A percentile compares a stretch with the other conserved stretches of the same genome.
Conservation (phyloP, 2,329 filamentous ascomycete species). For the Colletotrichum scovillei region DNA sequence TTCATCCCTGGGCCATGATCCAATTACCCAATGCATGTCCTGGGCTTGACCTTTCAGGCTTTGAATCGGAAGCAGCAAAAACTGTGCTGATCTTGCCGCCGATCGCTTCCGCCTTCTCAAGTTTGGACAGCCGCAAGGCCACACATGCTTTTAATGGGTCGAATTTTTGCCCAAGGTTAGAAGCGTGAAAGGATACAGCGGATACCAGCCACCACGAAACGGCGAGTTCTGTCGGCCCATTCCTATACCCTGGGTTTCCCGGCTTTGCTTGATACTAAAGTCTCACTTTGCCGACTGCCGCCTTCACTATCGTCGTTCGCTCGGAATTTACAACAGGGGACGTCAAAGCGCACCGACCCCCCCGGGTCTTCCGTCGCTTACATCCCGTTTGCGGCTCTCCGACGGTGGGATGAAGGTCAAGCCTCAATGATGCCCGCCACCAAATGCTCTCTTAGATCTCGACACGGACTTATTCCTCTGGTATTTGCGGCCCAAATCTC, state of each 20-base stretch:
- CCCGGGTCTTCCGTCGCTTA: neutral
- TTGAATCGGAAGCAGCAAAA: neutral
- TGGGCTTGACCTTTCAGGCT: neutral
- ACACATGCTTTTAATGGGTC: neutral
- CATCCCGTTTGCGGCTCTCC: neutral
- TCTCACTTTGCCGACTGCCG: neutral
- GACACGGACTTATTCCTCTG: neutral
- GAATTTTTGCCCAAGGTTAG: neutral
- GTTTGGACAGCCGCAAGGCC: neutral
- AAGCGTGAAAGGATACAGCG: neutral
- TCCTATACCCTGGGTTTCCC: too few species aligned
- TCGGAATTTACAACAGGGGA: neutral
- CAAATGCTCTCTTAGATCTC: neutral
- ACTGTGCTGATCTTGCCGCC: conserved; percentile 9
- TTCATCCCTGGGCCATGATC: neutral
- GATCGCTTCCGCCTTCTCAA: neutral
- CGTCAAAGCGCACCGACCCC: neutral
- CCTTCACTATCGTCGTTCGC: neutral
- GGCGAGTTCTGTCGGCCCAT: neutral
- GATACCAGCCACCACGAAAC: neutral
- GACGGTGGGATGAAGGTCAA: neutral
- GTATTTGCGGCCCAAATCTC: neutral
- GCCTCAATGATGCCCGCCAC: neutral
- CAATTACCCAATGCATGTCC: neutral
- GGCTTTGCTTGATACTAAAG: neutral